phyloP scores from a whole-genome alignment of 2,329 filamentous ascomycete genomes.

The Hirsutella thompsonii region DNA sequence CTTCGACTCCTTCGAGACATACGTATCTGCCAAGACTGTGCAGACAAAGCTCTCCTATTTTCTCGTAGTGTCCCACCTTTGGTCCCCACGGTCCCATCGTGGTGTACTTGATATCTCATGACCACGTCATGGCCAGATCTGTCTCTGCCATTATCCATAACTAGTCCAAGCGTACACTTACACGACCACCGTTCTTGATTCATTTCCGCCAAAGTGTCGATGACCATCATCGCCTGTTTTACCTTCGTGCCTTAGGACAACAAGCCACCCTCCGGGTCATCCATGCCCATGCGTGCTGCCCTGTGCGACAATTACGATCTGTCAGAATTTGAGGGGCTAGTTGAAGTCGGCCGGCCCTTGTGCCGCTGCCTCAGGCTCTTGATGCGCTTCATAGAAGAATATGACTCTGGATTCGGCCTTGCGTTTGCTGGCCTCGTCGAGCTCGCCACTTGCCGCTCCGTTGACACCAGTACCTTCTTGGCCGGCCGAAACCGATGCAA shows the following conservation, averaged over 20 bases:
- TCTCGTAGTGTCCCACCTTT: no score
- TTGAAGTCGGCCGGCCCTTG: constrained; percentile 40
- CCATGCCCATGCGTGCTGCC: neutral
- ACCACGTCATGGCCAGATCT: no score
- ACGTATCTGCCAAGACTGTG: no score
- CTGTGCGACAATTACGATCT: neutral
- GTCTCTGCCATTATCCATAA: no score
- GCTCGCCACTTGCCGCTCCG: constrained; percentile 24
- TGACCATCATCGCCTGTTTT: no score
- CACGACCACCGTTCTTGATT: no score
- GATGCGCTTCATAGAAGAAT: constrained; percentile 39
- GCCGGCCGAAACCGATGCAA: constrained; percentile 7
- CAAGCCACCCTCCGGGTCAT: constrained; percentile 2
- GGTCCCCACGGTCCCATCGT: no score
- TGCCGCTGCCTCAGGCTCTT: constrained; percentile 30
- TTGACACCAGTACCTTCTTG: constrained; percentile 29
- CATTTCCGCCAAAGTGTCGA: no score
- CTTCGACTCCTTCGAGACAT: no score
- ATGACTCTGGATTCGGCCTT: constrained; percentile 39
- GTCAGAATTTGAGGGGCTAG: constrained; percentile 14
- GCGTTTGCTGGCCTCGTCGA: constrained; percentile 36
- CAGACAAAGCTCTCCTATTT: no score
- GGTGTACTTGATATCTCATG: no score
- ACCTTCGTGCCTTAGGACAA: constrained; percentile 1
- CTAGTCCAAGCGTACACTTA: neutral